phyloP scores from a whole-genome alignment of 106 monocot species.

The Dendrobium nobile region DNA sequence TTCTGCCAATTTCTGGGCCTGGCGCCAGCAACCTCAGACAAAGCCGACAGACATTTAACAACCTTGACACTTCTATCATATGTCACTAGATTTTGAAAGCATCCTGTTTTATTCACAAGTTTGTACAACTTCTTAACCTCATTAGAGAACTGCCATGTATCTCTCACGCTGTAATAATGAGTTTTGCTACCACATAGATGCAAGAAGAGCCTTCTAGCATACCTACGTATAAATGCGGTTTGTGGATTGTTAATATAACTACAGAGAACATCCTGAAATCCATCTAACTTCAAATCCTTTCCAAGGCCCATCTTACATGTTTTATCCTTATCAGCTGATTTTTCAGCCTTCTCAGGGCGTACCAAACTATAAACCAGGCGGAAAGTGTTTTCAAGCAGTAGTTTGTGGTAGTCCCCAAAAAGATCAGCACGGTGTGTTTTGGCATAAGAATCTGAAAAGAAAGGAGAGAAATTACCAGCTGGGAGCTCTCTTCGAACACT shows the following conservation, averaged over 20 bases:
- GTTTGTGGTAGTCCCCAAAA: slow-evolving; percentile 77
- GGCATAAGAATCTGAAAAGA: slow-evolving; percentile 95
- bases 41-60: slow-evolving; percentile 76
- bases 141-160: slow-evolving; percentile 92
- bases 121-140: slow-evolving; percentile 75
- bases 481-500: slow-evolving; percentile 78
- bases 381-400: slow-evolving; percentile 89
- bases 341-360: slow-evolving; percentile 94
- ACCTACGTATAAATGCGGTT: slow-evolving; percentile 83
- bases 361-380: slow-evolving; percentile 86
- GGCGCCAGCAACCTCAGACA: slow-evolving; percentile 83
- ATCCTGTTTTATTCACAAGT: slow-evolving; percentile 77
- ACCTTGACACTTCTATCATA: slow-evolving; percentile 92
- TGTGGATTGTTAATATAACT: slow-evolving; percentile 86
- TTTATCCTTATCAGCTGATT: slow-evolving; percentile 78
- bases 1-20: slow-evolving; percentile 99
- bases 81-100: slow-evolving; percentile 59
- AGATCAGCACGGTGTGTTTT: slow-evolving; percentile 84
- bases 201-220: slow-evolving; percentile 93
- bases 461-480: slow-evolving; percentile 91
- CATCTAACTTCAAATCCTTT: slow-evolving; percentile 93
- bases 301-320: slow-evolving; percentile 30
- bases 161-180: slow-evolving; percentile 90
- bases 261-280: slow-evolving; percentile 93
- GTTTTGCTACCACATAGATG: slow-evolving; percentile 97